Conservation (phyloP, 371 early-diverging fungal genomes). For the Fennellomyces sp. region DNA sequence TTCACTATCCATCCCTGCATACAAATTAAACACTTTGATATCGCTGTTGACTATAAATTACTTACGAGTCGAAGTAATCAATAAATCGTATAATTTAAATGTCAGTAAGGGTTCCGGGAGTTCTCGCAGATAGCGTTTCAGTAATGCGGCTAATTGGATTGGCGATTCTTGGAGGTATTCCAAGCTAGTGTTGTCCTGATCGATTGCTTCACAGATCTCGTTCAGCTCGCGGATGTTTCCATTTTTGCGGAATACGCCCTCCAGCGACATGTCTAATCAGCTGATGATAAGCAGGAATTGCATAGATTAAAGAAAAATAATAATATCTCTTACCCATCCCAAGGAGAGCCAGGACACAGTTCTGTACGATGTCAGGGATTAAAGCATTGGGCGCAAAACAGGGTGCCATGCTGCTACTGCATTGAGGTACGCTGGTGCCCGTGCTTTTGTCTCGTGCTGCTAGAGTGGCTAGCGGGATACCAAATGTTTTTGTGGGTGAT, state of each 20-base stretch:
- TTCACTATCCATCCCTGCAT: conserved; percentile 42
- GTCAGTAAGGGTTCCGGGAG: conserved; percentile 95
- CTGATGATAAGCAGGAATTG: not conserved
- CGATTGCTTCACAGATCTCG: conserved; percentile 68
- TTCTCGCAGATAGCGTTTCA: conserved; percentile 94
- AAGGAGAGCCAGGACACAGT: conserved; percentile 71
- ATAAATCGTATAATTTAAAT: conserved; percentile 80
- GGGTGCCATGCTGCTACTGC: conserved; percentile 51
- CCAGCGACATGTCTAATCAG: conserved; percentile 77
- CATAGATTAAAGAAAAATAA: not conserved
- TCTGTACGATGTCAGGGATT: conserved; percentile 86
- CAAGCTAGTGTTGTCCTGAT: conserved; percentile 25
- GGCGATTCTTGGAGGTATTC: conserved; percentile 58
- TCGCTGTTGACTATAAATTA: not conserved
- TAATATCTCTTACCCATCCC: conserved; percentile 67
- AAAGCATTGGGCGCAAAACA: conserved; percentile 45
- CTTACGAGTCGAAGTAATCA: conserved; percentile 69
- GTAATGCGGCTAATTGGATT: conserved; percentile 91
- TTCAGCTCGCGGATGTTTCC: conserved; percentile 92
- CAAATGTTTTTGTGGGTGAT: conserved; percentile 43
- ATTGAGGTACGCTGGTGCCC: not conserved
- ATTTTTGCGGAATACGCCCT: conserved; percentile 97
- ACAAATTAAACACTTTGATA: not conserved
- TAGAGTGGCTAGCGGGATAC: conserved; percentile 27
- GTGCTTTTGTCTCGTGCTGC: conserved; percentile 59